Percentiles rank a stretch among this genome's conserved stretches.
Conservation (phyloP, 768 basidiomycete species). For the Cystobasidium tubakii region DNA sequence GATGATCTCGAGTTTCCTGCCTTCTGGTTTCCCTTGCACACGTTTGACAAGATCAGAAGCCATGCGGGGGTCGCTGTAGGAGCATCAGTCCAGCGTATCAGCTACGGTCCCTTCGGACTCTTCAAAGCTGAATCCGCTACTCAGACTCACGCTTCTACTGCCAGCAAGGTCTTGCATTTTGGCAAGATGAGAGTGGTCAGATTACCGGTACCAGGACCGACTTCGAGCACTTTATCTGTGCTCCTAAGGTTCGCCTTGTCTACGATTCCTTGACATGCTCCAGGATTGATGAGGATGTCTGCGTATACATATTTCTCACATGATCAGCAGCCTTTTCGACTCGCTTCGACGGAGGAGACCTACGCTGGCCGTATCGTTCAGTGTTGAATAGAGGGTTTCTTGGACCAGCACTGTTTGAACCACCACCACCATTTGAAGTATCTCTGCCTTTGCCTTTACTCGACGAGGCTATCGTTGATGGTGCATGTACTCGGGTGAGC, state of each 20-base stretch:
- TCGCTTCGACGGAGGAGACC: neutral
- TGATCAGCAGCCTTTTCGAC: conserved; percentile 1
- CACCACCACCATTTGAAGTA: conserved; percentile 6
- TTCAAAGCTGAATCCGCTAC: too few species aligned
- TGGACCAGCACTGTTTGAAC: neutral
- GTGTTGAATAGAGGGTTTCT: conserved; percentile 93
- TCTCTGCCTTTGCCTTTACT: conserved; percentile 20
- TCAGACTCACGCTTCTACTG: conserved; percentile 60
- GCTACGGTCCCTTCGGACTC: neutral
- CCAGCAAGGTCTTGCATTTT: conserved; percentile 83
- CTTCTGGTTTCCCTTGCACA: conserved; percentile 95
- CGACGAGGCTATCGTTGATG: conserved; percentile 34
- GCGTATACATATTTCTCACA: neutral
- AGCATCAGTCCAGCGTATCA: neutral
- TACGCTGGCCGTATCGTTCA: conserved; percentile 49
- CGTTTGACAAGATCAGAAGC: conserved; percentile 94
- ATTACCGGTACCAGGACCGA: conserved; percentile 96
- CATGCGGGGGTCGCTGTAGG: conserved; percentile 87
- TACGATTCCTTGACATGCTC: conserved; percentile 67
- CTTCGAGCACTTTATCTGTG: conserved; percentile 92
- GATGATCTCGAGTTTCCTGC: conserved; percentile 86
- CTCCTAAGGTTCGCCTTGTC: conserved; percentile 79
- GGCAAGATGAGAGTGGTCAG: conserved; percentile 88
- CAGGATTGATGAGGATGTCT: conserved; percentile 83
- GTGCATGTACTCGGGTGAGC: conserved; percentile 56